A percentile compares a stretch with the other conserved stretches of the same genome.
Conservation (phyloP, 495 filamentous ascomycete species). For the Aspergillus saccharolyticus region DNA sequence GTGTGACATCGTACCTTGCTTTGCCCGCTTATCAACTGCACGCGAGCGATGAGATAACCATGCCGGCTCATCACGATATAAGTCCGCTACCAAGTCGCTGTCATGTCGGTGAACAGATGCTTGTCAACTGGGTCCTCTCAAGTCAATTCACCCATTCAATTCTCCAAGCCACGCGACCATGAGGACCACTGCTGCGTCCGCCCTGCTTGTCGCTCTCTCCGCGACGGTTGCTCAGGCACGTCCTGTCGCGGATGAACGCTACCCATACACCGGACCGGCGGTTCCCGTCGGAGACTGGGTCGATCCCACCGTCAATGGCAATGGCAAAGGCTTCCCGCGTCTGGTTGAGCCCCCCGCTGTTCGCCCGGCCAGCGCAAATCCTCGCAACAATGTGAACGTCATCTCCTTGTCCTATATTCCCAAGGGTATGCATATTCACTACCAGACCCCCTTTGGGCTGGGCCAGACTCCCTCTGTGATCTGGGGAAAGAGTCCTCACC, state of each 20-base stretch:
- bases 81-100: background rate
- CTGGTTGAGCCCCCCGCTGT: constrained; percentile 53
- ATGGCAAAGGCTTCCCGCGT: constrained; percentile 48
- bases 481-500: constrained; percentile 31
- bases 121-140: background rate
- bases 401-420: constrained; percentile 47
- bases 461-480: constrained; percentile 34
- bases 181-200: constrained; percentile 18
- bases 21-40: background rate
- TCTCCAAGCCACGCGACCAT: background rate
- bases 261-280: constrained; percentile 44
- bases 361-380: constrained; percentile 32
- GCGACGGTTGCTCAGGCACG: constrained; percentile 21
- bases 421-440: constrained; percentile 48
- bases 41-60: background rate
- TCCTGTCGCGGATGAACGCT: constrained; percentile 34
- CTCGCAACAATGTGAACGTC: constrained; percentile 52
- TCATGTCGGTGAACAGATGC: background rate
- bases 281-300: constrained; percentile 50
- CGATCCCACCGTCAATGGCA: constrained; percentile 45
- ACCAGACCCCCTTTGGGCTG: constrained; percentile 51
- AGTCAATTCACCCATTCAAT: background rate
- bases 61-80: background rate
- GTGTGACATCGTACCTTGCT: background rate
- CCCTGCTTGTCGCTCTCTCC: constrained; percentile 16